Evolutionary conservation across 148 eudicot species (phyloP), one percentile per base, ranked within the genome.

Genomic region (Rhododendron kiyosumense): DNA sequence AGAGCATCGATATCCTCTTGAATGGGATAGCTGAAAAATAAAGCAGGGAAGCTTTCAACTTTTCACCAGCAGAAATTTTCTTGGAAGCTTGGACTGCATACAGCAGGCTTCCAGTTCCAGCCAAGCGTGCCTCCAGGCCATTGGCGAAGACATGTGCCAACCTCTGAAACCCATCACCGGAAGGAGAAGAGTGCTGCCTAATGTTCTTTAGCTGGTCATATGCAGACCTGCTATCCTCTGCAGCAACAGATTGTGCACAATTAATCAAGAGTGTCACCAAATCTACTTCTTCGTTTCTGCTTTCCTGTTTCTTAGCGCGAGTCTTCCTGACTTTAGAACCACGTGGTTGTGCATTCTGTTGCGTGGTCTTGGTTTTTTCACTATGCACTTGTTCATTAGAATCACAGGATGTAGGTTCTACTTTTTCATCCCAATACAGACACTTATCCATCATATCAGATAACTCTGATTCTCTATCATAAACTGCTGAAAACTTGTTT

Each of bases 231-330:
- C 86, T 86, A 86, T 93, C 95, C 84, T 90, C 90, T 65, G 87
- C 83, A 63, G 93, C 91, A 84, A 93, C 95, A 43, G 95, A 92
- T 67, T 90, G 95, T 34, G 93, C 91, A 81, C 95, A 93, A 79
- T 87, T 88, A 41, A 87, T 88, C 78, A 93, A 85, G 54, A 93
- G 91, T 3, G 91, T 89, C 81, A 84, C 87, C 76, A 93, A 84
- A 84, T 93, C 93, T 77, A 90, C 89, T 13, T 71, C 89, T 73
- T 90, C 91, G 77, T 83, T 85, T 48, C 74, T 87, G 74, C 49
- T 86, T 15, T 82, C 87, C 41, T 84, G 84, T 78, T 89, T 88
- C 87, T 83, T 91, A 46, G 85, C 76, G 65, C 88, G 89, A 59
- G 84, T 83, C 74, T 86, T 88, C 69, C 86, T 85, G 5, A 86